These are phyloP conservation scores for Collybia mongolica DNA, from an alignment of 768 basidiomycete genomes.

Conservation along the genomic window DNA sequence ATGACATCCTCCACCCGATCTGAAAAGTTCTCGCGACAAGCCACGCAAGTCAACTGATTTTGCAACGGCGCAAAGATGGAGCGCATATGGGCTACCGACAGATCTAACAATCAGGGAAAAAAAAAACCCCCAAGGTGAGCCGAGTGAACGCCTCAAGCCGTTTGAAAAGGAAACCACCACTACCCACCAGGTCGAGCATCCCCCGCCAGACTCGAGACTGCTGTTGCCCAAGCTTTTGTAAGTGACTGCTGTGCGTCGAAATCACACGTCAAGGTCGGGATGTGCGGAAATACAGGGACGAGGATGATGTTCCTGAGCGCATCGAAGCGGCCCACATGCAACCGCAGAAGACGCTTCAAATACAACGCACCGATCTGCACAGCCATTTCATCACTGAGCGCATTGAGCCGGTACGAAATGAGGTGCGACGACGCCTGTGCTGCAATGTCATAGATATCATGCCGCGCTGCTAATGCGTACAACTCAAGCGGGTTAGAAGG, in stretches of 20 bases:
- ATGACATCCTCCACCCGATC: background rate
- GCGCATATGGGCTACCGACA: background rate
- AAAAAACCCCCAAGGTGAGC: background rate
- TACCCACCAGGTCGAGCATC: constrained; percentile 33
- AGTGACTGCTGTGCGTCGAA: constrained; percentile 31
- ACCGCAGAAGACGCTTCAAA: constrained; percentile 23
- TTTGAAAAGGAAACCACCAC: no score
- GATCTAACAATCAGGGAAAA: background rate
- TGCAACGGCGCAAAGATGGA: background rate
- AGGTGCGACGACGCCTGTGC: constrained; percentile 19
- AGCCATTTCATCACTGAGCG: constrained; percentile 22
- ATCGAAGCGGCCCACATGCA: constrained; percentile 21
- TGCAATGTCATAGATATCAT: constrained; percentile 14
- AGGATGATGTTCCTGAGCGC: constrained; percentile 26
- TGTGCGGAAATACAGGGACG: constrained; percentile 27
- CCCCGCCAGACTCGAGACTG: constrained; percentile 34
- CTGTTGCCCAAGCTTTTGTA: constrained; percentile 37
- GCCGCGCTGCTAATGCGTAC: constrained; percentile 21
- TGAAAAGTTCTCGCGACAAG: background rate
- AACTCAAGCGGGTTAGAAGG: constrained; percentile 17
- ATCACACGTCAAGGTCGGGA: constrained; percentile 24
- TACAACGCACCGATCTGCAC: constrained; percentile 25
- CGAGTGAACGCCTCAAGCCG: no score
- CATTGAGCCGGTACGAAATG: constrained; percentile 19
- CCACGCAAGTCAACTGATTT: background rate